Conservation (phyloP, 2,329 filamentous ascomycete genomes). For the Macrophomina pseudophaseolina region DNA sequence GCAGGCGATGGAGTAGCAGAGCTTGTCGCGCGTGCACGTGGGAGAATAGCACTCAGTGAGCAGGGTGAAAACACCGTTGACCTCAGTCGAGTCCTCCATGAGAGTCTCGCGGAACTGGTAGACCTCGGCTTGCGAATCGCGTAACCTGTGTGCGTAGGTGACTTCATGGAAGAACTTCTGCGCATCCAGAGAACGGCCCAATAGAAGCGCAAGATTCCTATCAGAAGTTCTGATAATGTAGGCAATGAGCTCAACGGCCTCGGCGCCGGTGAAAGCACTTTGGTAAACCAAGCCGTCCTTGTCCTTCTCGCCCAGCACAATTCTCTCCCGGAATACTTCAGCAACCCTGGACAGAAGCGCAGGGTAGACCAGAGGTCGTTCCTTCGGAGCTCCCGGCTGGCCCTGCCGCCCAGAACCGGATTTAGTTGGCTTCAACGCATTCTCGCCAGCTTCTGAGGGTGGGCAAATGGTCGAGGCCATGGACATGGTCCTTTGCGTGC, state of each 20-base stretch:
- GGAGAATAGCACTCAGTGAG: conserved; percentile 98
- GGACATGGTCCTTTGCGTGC: conserved; percentile 78
- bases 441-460: conserved; percentile 66
- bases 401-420: conserved; percentile 52
- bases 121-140: conserved; percentile 92
- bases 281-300: conserved; percentile 98
- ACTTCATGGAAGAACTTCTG: conserved; percentile 99
- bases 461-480: conserved; percentile 84
- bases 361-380: conserved; percentile 86
- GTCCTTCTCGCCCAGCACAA: conserved; percentile 82
- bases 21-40: conserved; percentile 90
- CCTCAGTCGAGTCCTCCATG: conserved; percentile 81
- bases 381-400: conserved; percentile 60
- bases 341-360: conserved; percentile 92
- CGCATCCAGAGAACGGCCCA: conserved; percentile 90
- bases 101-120: conserved; percentile 96
- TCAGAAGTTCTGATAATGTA: conserved; percentile 98
- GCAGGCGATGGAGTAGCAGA: conserved; percentile 98
- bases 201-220: conserved; percentile 86
- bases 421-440: conserved; percentile 50
- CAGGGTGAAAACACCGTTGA: conserved; percentile 96
- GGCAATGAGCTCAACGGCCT: conserved; percentile 92
- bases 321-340: conserved; percentile 88
- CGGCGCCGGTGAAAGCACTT: conserved; percentile 92
- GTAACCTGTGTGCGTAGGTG: conserved; percentile 92